Conservation (phyloP, 2,329 filamentous ascomycete species). For the Alternaria ethzedia region DNA sequence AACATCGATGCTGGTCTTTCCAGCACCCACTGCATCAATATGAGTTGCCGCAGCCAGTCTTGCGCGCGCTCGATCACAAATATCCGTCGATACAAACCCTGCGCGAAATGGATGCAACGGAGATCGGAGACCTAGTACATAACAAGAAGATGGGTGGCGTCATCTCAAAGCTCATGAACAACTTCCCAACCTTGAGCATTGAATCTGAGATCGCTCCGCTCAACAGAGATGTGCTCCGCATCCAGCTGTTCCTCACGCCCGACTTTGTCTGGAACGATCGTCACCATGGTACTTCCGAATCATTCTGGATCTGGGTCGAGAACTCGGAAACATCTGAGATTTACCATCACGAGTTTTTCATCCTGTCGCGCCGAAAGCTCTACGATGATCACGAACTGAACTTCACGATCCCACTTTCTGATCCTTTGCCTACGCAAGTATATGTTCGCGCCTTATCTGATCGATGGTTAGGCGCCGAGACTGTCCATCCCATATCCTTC, state of each 20-base stretch:
- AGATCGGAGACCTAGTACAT: conserved; percentile 90
- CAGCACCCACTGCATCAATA: conserved; percentile 96
- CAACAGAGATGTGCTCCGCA: conserved; percentile 92
- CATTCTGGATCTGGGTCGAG: conserved; percentile 99
- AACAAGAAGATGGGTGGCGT: conserved; percentile 86
- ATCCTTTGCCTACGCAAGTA: conserved; percentile 92
- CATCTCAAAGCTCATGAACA: conserved; percentile 80
- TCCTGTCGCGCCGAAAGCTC: conserved; percentile 86
- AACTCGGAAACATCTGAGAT: conserved; percentile 98
- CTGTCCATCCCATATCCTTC: conserved; percentile 92
- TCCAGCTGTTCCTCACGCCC: conserved; percentile 82
- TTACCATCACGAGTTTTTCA: conserved; percentile 97
- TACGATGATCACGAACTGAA: conserved; percentile 97
- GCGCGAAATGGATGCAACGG: conserved; percentile 89
- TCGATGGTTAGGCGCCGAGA: conserved; percentile 95
- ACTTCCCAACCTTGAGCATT: conserved; percentile 89
- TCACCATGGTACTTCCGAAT: conserved; percentile 91
- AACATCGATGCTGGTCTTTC: conserved; percentile 93
- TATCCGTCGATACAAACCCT: conserved; percentile 80
- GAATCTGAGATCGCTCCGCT: conserved; percentile 95
- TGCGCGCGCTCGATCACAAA: conserved; percentile 86
- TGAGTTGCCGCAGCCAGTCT: conserved; percentile 80
- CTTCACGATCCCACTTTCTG: conserved; percentile 93
- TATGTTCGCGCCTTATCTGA: conserved; percentile 95
- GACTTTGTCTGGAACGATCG: conserved; percentile 96